Evolutionary conservation across 2,329 filamentous ascomycete genomes (phyloP), one percentile per base, ranked within the genome.

Genomic region (Biscogniauxia sp.): DNA sequence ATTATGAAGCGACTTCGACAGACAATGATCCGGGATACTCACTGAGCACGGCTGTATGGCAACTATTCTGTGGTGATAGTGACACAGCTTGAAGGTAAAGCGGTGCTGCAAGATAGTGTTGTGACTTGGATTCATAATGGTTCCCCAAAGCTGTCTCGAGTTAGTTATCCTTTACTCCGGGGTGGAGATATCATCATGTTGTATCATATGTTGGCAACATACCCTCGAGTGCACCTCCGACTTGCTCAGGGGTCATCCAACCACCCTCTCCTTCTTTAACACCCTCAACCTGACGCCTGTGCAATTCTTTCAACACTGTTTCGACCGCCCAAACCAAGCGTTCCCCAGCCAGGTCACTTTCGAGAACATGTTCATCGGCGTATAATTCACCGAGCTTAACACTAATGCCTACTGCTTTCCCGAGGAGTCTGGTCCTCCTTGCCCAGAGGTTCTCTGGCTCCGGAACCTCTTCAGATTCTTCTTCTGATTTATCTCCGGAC

Each of bases 331-430:
- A 93, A 1, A 91, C 81, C 49, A 97, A 82, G 19, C 84, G 80
- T 69, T 90, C 87, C 70, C 96, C 91, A 0, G 92, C 92, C 59
- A 85, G 84, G 41, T 93, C 88, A 1, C 84, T 80, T 57, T 96
- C 84, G 56, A 90, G 82, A 13, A 97, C 84, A 71, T 93, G 88
- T 57, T 91, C 86, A 61, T 89, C 87, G 4, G 88, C 83, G 75
- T 96, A 97, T 8, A 97, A 78, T 68, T 93, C 89, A 32, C 90
- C 93, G 6, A 98, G 82, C 78, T 97, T 97, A 58, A 95, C 86
- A 67, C 87, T 87, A 45, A 94, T 88, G 20, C 86, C 87, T 45
- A 97, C 85, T 2, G 88, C 84, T 73, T 90, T 93, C 63, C 85
- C 87, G 58, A 96, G 77, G 5, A 96, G 78, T 55, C 87, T 85